Conservation (phyloP, 116 monocot species). For the Cymodocea nodosa region DNA sequence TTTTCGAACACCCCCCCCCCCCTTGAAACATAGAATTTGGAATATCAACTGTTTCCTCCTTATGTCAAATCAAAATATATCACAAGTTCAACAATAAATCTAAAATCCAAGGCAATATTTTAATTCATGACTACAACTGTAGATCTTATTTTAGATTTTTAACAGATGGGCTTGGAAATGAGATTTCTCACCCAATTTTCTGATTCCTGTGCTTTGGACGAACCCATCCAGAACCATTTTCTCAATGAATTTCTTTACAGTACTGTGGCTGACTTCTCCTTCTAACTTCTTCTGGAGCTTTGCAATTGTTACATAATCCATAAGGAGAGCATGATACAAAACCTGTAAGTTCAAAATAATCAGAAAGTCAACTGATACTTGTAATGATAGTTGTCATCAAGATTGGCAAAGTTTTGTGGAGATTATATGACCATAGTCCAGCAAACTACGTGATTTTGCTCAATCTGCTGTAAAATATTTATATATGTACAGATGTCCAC, state of each 20-base stretch:
- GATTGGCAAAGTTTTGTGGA: no score
- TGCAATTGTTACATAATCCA: slow-evolving; percentile 75
- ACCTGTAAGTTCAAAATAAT: slow-evolving; percentile 30
- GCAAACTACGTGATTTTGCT: no score
- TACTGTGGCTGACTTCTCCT: slow-evolving; percentile 67
- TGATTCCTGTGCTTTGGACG: slow-evolving; percentile 45
- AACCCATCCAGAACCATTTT: slow-evolving; percentile 80
- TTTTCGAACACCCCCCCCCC: no score
- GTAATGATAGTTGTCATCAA: no score
- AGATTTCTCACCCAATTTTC: slow-evolving; percentile 52
- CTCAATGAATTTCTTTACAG: slow-evolving; percentile 68
- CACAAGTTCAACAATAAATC: slow-evolving; percentile 1
- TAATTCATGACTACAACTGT: background rate
- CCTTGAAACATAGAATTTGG: background rate
- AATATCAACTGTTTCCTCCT: no score
- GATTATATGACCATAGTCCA: no score
- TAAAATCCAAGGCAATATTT: background rate
- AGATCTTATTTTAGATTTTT: background rate
- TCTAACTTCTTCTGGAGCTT: slow-evolving; percentile 80
- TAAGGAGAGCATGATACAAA: slow-evolving; percentile 71
- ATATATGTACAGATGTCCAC: slow-evolving; percentile 13
- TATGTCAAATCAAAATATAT: background rate
- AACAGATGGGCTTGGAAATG: background rate
- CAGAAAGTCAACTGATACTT: background rate
- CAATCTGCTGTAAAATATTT: background rate